Evolutionary conservation across 2,329 filamentous ascomycete genomes (phyloP).

Genomic region (Nigrospora osmanthi): DNA sequence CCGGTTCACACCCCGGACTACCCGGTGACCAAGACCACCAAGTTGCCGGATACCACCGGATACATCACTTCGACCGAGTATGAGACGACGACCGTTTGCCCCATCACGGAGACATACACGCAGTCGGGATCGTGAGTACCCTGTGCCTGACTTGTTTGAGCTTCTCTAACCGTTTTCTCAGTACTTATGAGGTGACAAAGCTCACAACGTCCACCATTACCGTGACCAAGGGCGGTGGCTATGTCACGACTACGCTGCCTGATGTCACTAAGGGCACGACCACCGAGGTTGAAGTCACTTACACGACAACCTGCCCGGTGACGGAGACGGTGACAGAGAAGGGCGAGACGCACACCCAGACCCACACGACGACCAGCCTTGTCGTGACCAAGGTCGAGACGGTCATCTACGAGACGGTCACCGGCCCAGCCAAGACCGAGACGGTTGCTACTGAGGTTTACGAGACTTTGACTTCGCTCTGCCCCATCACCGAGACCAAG

Average conservation of each 20-base stretch:
- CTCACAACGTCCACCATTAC: conserved; percentile 35
- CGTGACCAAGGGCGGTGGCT: conserved; percentile 29
- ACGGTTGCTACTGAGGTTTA: conserved; percentile 29
- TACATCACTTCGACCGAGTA: conserved; percentile 23
- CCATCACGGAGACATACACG: conserved; percentile 13
- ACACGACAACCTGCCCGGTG: conserved; percentile 27
- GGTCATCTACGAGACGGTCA: conserved; percentile 25
- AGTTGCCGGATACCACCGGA: too few species aligned
- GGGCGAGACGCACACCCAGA: conserved; percentile 28
- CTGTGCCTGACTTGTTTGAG: too few species aligned
- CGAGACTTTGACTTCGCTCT: conserved; percentile 34
- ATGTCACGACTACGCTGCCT: conserved; percentile 25
- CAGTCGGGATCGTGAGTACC: conserved; percentile 11
- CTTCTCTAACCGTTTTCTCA: too few species aligned
- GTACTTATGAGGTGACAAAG: conserved; percentile 31
- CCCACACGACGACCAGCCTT: conserved; percentile 35
- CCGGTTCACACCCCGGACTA: not conserved
- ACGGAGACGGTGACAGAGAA: conserved; percentile 26
- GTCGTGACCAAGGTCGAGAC: conserved; percentile 22
- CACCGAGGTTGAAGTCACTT: conserved; percentile 27
- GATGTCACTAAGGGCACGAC: conserved; percentile 24
- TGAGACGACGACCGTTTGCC: conserved; percentile 35
- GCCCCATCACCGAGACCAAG: conserved; percentile 35
- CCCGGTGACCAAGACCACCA: too few species aligned
- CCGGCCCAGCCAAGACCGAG: conserved; percentile 25